Evolutionary conservation across 225 moss, liverwort and hornwort genomes (phyloP).

Genomic region (Pseudisothecium myosuroides): DNA sequence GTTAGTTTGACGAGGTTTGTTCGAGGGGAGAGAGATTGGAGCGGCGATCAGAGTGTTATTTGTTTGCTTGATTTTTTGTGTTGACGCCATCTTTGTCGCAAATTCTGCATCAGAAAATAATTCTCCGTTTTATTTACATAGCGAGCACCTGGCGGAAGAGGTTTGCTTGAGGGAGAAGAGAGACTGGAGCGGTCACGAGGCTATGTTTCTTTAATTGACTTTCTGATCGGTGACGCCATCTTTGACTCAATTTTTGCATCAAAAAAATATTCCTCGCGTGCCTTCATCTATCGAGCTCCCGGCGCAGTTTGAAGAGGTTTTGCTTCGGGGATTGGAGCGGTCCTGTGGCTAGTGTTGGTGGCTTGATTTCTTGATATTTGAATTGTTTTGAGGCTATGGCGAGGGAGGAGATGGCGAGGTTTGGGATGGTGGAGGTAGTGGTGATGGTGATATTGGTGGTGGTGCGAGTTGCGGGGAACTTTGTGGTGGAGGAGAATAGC

Average conservation of each 20-base stretch:
- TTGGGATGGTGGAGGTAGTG: not conserved
- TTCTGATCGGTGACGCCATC: not conserved
- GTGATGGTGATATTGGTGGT: not conserved
- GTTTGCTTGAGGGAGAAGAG: not conserved
- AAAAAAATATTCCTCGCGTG: not conserved
- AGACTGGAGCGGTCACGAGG: not conserved
- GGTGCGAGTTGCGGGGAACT: slow-evolving; percentile 10
- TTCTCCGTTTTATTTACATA: not conserved
- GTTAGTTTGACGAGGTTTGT: not conserved
- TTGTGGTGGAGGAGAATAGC: slow-evolving; percentile 67
- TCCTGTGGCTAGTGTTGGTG: not conserved
- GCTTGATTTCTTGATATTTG: not conserved
- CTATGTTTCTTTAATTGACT: not conserved
- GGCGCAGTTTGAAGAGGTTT: not conserved
- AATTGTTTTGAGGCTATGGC: not conserved
- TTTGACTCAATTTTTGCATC: not conserved
- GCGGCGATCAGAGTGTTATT: not conserved
- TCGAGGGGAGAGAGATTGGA: not conserved
- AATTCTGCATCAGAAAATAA: not conserved
- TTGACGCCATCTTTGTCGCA: not conserved
- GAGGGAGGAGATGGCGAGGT: not conserved
- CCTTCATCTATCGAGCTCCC: not conserved
- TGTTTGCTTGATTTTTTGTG: not conserved
- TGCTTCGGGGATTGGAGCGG: not conserved
- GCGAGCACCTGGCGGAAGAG: not conserved